A percentile compares a stretch with the other conserved stretches of the same genome.
phyloP scores from a whole-genome alignment of 257 asterid genomes.

The Solanum pinnatisectum region DNA sequence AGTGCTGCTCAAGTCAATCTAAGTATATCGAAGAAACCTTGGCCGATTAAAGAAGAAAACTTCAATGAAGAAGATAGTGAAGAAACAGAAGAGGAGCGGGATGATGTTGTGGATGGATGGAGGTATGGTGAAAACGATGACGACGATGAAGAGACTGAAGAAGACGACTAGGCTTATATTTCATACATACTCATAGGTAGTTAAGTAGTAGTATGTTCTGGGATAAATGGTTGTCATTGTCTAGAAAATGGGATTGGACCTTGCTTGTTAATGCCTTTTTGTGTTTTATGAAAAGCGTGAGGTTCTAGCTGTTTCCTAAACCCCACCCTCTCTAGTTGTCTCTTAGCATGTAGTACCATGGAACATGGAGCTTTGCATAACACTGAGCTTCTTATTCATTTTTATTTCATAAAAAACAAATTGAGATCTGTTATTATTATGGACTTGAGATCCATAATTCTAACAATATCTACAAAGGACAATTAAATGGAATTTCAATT shows the following conservation, averaged over 20 bases:
- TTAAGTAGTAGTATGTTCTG: not conserved
- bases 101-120: conserved; percentile 67
- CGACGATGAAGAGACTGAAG: conserved; percentile 95
- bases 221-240: not conserved
- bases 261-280: not conserved
- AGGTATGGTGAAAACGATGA: conserved; percentile 57
- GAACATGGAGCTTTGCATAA: not conserved
- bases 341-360: not conserved
- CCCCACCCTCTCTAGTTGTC: not conserved
- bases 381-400: not conserved
- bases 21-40: conserved; percentile 38
- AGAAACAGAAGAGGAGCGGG: conserved; percentile 93
- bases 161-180: conserved; percentile 49
- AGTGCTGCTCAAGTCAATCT: conserved; percentile 39
- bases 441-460: not conserved
- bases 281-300: not conserved
- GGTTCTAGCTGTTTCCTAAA: not conserved
- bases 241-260: not conserved
- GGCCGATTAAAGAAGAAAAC: conserved; percentile 52
- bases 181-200: not conserved
- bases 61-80: conserved; percentile 88
- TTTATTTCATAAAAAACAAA: not conserved
- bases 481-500: not conserved
- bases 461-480: not conserved
- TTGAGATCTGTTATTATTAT: not conserved